A percentile compares a stretch with the other conserved stretches of the same genome.
These are phyloP conservation scores for Sporisorium iseilematis-ciliati DNA, from an alignment of 1,284 basidiomycete genomes.

Conservation along the genomic window DNA sequence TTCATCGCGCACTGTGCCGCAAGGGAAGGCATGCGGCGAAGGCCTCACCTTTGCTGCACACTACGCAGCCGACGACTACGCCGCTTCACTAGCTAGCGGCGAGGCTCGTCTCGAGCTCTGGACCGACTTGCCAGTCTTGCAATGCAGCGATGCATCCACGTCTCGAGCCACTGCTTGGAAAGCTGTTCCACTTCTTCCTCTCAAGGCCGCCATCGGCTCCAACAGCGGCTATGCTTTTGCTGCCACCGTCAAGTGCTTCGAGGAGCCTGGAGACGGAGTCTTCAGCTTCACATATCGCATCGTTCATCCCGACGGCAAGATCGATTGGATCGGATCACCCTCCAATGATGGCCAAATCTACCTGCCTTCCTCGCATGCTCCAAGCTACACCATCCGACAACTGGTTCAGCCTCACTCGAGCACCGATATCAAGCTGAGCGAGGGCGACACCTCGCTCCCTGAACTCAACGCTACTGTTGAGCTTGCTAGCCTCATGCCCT, in stretches of 20 bases:
- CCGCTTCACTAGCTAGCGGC: slow-evolving; percentile 23
- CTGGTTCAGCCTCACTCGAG: slow-evolving; percentile 15
- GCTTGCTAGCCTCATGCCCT: slow-evolving; percentile 7
- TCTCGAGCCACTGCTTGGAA: slow-evolving; percentile 29
- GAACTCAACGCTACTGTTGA: neutral
- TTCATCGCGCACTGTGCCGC: slow-evolving; percentile 16
- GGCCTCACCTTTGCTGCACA: slow-evolving; percentile 33
- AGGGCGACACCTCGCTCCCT: neutral
- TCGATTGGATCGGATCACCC: slow-evolving; percentile 46
- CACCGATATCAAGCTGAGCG: slow-evolving; percentile 8
- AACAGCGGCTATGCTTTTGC: slow-evolving; percentile 25
- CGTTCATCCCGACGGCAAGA: slow-evolving; percentile 40
- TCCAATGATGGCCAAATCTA: slow-evolving; percentile 40
- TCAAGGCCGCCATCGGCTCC: slow-evolving; percentile 3
- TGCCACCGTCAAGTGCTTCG: slow-evolving; percentile 22
- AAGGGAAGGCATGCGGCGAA: slow-evolving; percentile 10
- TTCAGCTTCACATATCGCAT: slow-evolving; percentile 47
- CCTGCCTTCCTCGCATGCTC: slow-evolving; percentile 1
- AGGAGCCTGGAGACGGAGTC: slow-evolving; percentile 7
- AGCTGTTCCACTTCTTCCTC: slow-evolving; percentile 17
- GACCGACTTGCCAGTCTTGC: slow-evolving; percentile 29
- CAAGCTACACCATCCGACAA: slow-evolving; percentile 13
- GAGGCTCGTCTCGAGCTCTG: slow-evolving; percentile 41
- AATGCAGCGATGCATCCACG: slow-evolving; percentile 8
- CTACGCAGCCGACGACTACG: slow-evolving; percentile 30